Percentiles rank a stretch among this genome's conserved stretches.
These are phyloP conservation scores for Yamadazyma dushanensis DNA, from an alignment of 1,139 yeast genomes.

Conservation along the genomic window DNA sequence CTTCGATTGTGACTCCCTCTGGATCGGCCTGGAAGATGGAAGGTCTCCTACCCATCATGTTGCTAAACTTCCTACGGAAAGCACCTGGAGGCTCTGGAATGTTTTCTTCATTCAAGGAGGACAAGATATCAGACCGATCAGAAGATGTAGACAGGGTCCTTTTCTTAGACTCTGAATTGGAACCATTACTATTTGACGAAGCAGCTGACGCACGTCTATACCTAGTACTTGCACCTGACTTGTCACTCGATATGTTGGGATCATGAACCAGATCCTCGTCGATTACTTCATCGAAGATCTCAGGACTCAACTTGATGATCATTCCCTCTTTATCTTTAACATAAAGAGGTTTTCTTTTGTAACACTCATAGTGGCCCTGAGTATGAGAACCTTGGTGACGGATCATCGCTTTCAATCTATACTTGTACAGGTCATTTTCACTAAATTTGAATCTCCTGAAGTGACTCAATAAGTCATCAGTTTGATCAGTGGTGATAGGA, in stretches of 20 bases:
- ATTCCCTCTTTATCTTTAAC: slow-evolving; percentile 51
- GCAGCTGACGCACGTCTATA: slow-evolving; percentile 13
- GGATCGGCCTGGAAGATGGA: slow-evolving; percentile 44
- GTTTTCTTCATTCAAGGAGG: slow-evolving; percentile 19
- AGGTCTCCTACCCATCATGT: slow-evolving; percentile 47
- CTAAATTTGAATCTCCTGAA: slow-evolving; percentile 43
- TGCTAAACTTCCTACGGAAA: slow-evolving; percentile 38
- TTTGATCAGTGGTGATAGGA: slow-evolving; percentile 43
- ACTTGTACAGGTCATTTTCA: slow-evolving; percentile 49
- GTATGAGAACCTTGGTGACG: slow-evolving; percentile 88
- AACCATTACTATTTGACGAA: too few relatives aligned
- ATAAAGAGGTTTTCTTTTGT: slow-evolving; percentile 64
- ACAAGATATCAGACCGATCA: slow-evolving; percentile 12
- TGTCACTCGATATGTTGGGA: neutral
- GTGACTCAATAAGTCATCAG: slow-evolving; percentile 36
- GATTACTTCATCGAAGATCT: slow-evolving; percentile 32
- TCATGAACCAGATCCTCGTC: slow-evolving; percentile 8
- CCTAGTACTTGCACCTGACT: slow-evolving; percentile 3
- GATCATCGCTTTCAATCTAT: slow-evolving; percentile 68
- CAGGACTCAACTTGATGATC: slow-evolving; percentile 50
- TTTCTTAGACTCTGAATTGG: slow-evolving; percentile 5
- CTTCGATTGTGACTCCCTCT: slow-evolving; percentile 37
- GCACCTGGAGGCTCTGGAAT: slow-evolving; percentile 23
- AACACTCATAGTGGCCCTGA: slow-evolving; percentile 88
- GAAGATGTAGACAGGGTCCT: slow-evolving; percentile 9